Percentiles rank a stretch among this genome's conserved stretches.
Evolutionary conservation across 1,284 basidiomycete genomes (phyloP).

Genomic region (Calocybe gambosa): DNA sequence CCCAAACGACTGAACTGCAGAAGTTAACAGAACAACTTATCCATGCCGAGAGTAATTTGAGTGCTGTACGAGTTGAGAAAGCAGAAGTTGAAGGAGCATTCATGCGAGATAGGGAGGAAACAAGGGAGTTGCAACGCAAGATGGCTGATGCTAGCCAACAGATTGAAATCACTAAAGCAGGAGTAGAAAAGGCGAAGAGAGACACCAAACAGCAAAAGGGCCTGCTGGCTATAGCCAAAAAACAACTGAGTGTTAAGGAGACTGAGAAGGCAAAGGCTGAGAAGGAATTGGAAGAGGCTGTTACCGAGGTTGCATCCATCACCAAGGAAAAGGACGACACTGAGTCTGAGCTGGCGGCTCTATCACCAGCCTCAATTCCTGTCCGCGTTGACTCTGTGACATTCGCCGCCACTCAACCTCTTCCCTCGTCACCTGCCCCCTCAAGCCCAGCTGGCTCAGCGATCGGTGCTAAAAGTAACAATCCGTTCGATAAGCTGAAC

Average conservation of each 20-base stretch:
- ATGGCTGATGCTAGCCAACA: constrained; percentile 80
- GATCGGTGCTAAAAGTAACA: constrained; percentile 69
- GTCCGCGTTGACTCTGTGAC: constrained; percentile 42
- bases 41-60: constrained; percentile 87
- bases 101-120: constrained; percentile 92
- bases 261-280: constrained; percentile 66
- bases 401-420: constrained; percentile 60
- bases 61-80: constrained; percentile 85
- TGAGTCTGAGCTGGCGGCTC: constrained; percentile 44
- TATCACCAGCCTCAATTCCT: constrained; percentile 15
- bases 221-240: constrained; percentile 88
- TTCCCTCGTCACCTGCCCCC: constrained; percentile 64
- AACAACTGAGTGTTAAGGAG: constrained; percentile 88
- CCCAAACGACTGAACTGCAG: constrained; percentile 76
- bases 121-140: constrained; percentile 78
- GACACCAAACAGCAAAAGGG: constrained; percentile 97
- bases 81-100: constrained; percentile 86
- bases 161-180: constrained; percentile 64
- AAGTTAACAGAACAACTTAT: constrained; percentile 80
- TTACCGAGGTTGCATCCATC: constrained; percentile 45
- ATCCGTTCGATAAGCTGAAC: constrained; percentile 85
- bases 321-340: constrained; percentile 53
- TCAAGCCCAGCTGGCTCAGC: constrained; percentile 30
- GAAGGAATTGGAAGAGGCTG: constrained; percentile 66
- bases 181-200: constrained; percentile 87